Base-by-base conservation (phyloP, 371 early-diverging fungal genomes). In the Mortierella sp. region DNA sequence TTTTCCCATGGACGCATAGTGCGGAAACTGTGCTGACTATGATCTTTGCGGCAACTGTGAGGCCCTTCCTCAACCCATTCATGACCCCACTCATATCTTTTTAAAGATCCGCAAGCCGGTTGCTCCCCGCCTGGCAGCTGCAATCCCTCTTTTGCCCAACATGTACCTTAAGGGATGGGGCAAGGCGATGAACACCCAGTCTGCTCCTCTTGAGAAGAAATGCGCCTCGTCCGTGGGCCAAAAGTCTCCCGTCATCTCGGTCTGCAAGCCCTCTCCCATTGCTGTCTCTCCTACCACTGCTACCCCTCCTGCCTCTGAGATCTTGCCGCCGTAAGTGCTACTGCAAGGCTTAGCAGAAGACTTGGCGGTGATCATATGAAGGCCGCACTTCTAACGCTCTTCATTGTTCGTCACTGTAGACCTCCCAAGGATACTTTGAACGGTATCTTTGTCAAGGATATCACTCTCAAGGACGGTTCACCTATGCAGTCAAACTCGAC, bases 381-480 rank as follows among this genome's bases (percentile, higher is more conserved):
- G 19, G 6, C 1, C 34, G 5, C 8, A 19, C 34, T 34, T 34
- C 28, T 68, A 10, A 68, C 24, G 24, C 3, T 10, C 38, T 21
- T 68, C 21, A 50, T 26, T 19, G 28, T 28, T 31, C 50, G 21
- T 38, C 54, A 24, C 16, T 28, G 2, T 70, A 82, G 82, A 42
- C 47, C 63, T 7, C 73, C 72, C 11, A 42, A 73, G 57, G 73
- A 70, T 34, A 48, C 74, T 4, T 58, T 74, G 72, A 74, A 60
- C 11, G 89, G 94, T 3, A 44, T 76, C 1, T 95, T 94, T 87
- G 89, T 95, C 54, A 90, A 92, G 60, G 95, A 95, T 63, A 80
- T 94, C 42, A 95, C 91, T 38, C 82, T 94, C 60, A 94, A 93
- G 31, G 95, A 95, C 75, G 93, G 93, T 16, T 89, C 93, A 7